Conservation (phyloP, 2,329 filamentous ascomycete genomes). For the Laburnicola sp. region DNA sequence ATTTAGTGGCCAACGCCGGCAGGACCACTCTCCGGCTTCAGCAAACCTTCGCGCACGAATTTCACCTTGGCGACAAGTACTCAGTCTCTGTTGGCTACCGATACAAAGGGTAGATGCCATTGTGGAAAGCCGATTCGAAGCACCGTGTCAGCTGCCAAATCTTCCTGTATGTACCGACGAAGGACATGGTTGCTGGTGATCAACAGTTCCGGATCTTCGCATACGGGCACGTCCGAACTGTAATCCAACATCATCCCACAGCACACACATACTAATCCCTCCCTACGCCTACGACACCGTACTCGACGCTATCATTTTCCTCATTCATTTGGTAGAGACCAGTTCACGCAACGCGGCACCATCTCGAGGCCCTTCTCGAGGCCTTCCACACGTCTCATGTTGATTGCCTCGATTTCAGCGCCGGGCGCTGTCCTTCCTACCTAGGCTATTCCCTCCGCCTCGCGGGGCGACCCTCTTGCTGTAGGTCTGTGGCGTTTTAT, state of each 20-base stretch:
- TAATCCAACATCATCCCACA: constrained; percentile 16
- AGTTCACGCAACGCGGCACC: too few relatives aligned
- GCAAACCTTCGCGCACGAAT: too few relatives aligned
- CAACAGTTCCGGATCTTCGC: not conserved
- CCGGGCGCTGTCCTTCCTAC: not conserved
- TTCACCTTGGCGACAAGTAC: too few relatives aligned
- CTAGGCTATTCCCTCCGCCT: not conserved
- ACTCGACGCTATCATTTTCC: too few relatives aligned
- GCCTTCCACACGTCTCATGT: not conserved
- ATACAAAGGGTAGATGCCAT: too few relatives aligned
- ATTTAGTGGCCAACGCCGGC: too few relatives aligned
- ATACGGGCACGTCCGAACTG: constrained; percentile 8
- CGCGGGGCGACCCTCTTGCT: not conserved
- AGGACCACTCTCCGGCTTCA: too few relatives aligned
- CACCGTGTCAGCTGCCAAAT: not conserved
- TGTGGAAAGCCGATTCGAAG: not conserved
- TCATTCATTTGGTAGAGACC: too few relatives aligned
- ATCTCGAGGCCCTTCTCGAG: not conserved
- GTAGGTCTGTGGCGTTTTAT: constrained; percentile 7
- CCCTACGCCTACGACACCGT: not conserved
- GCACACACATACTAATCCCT: not conserved
- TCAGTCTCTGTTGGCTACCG: too few relatives aligned
- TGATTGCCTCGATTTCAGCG: too few relatives aligned
- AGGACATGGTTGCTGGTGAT: too few relatives aligned
- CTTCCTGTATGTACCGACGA: too few relatives aligned